Evolutionary conservation across 2,329 filamentous ascomycete genomes (phyloP).

Genomic region (Eurotiales sp.): DNA sequence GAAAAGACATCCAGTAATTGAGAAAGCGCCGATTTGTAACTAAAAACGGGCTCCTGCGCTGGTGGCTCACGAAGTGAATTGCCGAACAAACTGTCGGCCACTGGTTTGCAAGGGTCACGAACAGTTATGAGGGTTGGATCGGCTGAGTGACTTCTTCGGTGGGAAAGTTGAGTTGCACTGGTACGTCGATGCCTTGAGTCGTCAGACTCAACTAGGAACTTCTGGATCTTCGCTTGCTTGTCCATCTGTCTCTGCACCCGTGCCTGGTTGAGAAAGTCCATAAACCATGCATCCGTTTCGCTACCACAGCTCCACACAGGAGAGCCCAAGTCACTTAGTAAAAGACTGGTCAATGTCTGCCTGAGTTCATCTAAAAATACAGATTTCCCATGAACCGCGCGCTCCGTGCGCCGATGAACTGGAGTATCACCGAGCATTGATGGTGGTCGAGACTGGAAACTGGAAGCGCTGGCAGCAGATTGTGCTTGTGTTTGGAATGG

Average conservation of each 20-base stretch:
- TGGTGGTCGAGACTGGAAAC: slow-evolving; percentile 45
- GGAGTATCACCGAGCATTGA: slow-evolving; percentile 39
- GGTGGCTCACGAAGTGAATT: slow-evolving; percentile 21
- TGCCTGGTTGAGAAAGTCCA: slow-evolving; percentile 49
- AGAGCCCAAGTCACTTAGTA: slow-evolving; percentile 85
- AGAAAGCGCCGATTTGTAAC: slow-evolving; percentile 75
- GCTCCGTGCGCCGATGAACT: slow-evolving; percentile 31
- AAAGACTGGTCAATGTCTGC: slow-evolving; percentile 74
- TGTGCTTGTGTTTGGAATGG: slow-evolving; percentile 68
- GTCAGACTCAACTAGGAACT: slow-evolving; percentile 36
- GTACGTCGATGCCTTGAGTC: slow-evolving; percentile 25
- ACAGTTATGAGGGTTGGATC: slow-evolving; percentile 17
- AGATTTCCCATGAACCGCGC: slow-evolving; percentile 62
- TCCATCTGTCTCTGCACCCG: slow-evolving; percentile 40
- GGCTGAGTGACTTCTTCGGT: slow-evolving; percentile 34
- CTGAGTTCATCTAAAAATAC: slow-evolving; percentile 74
- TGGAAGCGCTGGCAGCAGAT: slow-evolving; percentile 61
- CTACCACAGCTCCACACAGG: slow-evolving; percentile 83
- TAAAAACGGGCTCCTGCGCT: slow-evolving; percentile 54
- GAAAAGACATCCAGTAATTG: slow-evolving; percentile 81
- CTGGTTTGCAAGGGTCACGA: not conserved
- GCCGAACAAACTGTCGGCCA: not conserved
- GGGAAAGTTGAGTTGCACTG: slow-evolving; percentile 16
- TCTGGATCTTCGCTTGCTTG: slow-evolving; percentile 35
- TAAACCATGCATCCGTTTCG: slow-evolving; percentile 88